A percentile compares a stretch with the other conserved stretches of the same genome.
These are phyloP conservation scores for Phaeosphaeria sp. DNA, from an alignment of 2,329 filamentous ascomycete genomes.

Conservation along the genomic window DNA sequence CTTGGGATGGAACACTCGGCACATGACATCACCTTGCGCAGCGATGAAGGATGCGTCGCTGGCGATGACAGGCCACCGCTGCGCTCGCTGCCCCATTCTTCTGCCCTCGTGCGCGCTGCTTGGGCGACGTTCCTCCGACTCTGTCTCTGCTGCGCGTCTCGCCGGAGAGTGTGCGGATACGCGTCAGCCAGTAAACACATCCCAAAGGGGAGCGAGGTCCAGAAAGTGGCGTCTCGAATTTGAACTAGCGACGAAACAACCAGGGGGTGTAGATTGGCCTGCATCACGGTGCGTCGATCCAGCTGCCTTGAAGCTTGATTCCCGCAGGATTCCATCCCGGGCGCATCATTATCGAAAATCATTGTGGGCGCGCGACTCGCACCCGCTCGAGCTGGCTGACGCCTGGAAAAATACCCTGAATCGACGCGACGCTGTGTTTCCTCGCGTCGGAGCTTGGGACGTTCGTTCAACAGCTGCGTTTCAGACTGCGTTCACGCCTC, in stretches of 20 bases:
- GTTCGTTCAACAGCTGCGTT: background rate
- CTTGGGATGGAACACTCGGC: background rate
- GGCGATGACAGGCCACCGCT: background rate
- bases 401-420: background rate
- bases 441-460: background rate
- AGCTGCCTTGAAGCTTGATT: slow-evolving; percentile 3
- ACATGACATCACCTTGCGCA: background rate
- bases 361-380: background rate
- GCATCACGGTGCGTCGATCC: background rate
- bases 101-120: background rate
- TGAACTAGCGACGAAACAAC: background rate
- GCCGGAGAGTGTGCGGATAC: background rate
- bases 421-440: background rate
- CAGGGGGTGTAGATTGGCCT: background rate
- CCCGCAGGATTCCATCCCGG: background rate
- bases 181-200: slow-evolving; percentile 1
- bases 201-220: background rate
- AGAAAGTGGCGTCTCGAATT: slow-evolving; percentile 4
- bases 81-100: background rate
- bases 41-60: too few species aligned
- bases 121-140: background rate
- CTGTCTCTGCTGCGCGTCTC: background rate
- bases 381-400: background rate
- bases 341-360: background rate
- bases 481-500: background rate